Conservation (phyloP, 2,329 filamentous ascomycete species). For the Colletotrichum scovillei region DNA sequence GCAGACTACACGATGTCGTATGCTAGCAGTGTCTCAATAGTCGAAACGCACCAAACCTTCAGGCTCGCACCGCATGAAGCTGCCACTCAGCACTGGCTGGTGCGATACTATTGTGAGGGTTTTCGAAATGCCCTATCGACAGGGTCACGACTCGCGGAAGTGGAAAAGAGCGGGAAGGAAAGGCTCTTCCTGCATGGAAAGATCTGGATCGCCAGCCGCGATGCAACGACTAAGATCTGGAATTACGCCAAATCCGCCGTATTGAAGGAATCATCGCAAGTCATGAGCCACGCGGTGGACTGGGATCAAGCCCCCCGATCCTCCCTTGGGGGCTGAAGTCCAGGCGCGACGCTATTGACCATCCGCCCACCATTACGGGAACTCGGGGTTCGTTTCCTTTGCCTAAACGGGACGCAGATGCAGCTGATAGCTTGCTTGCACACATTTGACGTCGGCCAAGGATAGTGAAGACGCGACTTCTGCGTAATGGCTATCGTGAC, state of each 20-base stretch:
- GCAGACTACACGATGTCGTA: not conserved
- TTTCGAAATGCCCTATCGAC: conserved; percentile 5
- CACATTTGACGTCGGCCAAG: not conserved
- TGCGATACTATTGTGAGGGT: not conserved
- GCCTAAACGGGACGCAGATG: not conserved
- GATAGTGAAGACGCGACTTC: not conserved
- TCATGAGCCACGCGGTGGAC: conserved; percentile 14
- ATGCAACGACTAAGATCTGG: conserved; percentile 9
- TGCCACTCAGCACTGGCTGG: not conserved
- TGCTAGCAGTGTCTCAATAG: conserved; percentile 4
- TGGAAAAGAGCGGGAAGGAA: not conserved
- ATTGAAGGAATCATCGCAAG: not conserved
- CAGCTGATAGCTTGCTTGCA: conserved; percentile 1
- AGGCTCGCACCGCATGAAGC: conserved; percentile 16
- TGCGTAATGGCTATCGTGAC: not conserved
- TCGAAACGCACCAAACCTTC: conserved; percentile 3
- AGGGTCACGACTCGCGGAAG: conserved; percentile 31
- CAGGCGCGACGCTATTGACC: conserved; percentile 5
- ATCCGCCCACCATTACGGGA: not conserved
- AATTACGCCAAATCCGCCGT: conserved; percentile 10
- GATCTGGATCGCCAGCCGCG: conserved; percentile 15
- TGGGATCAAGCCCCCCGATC: conserved; percentile 11
- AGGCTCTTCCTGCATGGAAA: conserved; percentile 6
- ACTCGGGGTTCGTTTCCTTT: not conserved
- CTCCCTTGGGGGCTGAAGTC: conserved; percentile 1